These are phyloP conservation scores for Nemania sp. DNA, from an alignment of 2,329 filamentous ascomycete species.

Conservation along the genomic window DNA sequence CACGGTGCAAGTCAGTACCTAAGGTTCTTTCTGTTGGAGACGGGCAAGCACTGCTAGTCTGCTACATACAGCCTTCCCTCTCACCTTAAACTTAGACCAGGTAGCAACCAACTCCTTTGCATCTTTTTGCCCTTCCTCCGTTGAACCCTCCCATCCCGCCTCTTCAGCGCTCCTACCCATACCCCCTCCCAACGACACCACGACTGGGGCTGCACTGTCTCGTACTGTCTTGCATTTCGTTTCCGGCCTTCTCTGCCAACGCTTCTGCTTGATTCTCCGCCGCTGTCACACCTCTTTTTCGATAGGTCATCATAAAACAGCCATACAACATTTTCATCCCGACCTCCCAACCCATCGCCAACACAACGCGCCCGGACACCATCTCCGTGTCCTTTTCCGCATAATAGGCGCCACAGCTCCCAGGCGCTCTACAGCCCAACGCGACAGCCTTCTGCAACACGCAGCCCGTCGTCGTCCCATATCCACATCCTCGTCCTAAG, in stretches of 20 bases:
- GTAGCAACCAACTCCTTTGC: slow-evolving; percentile 35
- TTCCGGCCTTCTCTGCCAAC: slow-evolving; percentile 16
- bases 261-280: slow-evolving; percentile 10
- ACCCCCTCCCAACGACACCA: slow-evolving; percentile 13
- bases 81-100: slow-evolving; percentile 7
- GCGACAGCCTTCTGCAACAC: slow-evolving; percentile 3
- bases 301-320: slow-evolving; percentile 33
- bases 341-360: background rate
- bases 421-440: background rate
- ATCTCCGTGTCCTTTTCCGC: background rate
- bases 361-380: slow-evolving; percentile 26
- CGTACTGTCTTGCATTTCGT: slow-evolving; percentile 8
- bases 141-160: slow-evolving; percentile 18
- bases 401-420: slow-evolving; percentile 12
- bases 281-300: slow-evolving; percentile 17
- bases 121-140: slow-evolving; percentile 34
- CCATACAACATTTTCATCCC: slow-evolving; percentile 1
- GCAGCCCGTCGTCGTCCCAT: background rate
- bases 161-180: slow-evolving; percentile 12
- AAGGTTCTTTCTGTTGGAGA: slow-evolving; percentile 19
- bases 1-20: slow-evolving; percentile 14
- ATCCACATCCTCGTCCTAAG: background rate
- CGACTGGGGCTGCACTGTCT: background rate
- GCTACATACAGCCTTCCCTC: slow-evolving; percentile 5
- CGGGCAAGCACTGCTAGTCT: slow-evolving; percentile 8